These are phyloP conservation scores for Phytophthora pinifolia DNA, from an alignment of 352 stramenopile genomes.

Conservation along the genomic window DNA sequence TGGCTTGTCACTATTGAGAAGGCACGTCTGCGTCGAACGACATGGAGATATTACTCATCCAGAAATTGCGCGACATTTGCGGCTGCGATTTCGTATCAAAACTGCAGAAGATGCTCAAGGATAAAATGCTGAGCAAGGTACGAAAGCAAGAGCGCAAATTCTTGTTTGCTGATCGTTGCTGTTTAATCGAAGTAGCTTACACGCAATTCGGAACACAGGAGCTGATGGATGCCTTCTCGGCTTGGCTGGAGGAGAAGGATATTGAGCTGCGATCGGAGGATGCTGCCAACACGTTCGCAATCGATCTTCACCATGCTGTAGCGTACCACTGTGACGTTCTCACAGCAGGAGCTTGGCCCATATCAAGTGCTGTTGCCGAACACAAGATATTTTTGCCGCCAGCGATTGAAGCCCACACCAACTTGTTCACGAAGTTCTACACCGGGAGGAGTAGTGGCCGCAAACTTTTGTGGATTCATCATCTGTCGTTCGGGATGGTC, in stretches of 20 bases:
- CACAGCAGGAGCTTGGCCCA: slow-evolving; percentile 82
- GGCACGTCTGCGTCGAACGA: slow-evolving; percentile 74
- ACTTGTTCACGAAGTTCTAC: slow-evolving; percentile 85
- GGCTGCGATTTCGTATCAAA: slow-evolving; percentile 88
- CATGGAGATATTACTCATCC: slow-evolving; percentile 75
- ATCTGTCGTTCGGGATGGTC: slow-evolving; percentile 73
- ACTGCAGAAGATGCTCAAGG: slow-evolving; percentile 88
- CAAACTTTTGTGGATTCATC: slow-evolving; percentile 81
- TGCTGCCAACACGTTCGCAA: slow-evolving; percentile 37
- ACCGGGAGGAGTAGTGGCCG: slow-evolving; percentile 69
- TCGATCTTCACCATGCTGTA: slow-evolving; percentile 59
- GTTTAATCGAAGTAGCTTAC: slow-evolving; percentile 10
- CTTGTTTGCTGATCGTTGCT: neutral
- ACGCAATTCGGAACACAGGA: slow-evolving; percentile 39
- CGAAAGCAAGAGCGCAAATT: neutral
- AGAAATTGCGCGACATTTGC: slow-evolving; percentile 85
- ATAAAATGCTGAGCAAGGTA: slow-evolving; percentile 86
- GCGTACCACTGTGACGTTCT: slow-evolving; percentile 80
- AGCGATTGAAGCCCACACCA: slow-evolving; percentile 55
- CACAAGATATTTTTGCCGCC: slow-evolving; percentile 58
- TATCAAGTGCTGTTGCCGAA: slow-evolving; percentile 61
- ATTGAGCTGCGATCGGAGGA: slow-evolving; percentile 40
- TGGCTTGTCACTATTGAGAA: slow-evolving; percentile 4
- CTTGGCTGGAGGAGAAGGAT: slow-evolving; percentile 74
- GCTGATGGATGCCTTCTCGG: slow-evolving; percentile 58